Evolutionary conservation across 345 rosid genomes (phyloP).

Genomic region (Bruguiera gymnorhiza): DNA sequence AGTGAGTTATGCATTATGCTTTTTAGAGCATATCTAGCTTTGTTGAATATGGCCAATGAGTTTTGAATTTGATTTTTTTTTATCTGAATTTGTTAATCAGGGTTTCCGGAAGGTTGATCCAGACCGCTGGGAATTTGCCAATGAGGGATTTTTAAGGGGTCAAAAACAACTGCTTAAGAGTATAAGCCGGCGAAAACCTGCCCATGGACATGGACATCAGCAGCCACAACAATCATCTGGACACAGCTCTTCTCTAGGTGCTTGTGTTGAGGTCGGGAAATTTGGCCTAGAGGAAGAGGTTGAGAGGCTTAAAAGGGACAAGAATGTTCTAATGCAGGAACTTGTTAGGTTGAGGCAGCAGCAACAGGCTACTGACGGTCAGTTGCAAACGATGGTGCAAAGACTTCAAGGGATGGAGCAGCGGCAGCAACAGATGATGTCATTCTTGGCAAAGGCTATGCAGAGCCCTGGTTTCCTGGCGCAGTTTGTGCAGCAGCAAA

Average conservation of each 20-base stretch:
- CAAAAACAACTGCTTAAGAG: constrained; percentile 77
- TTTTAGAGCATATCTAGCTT: too few relatives aligned
- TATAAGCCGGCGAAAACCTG: constrained; percentile 85
- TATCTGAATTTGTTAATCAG: constrained; percentile 33
- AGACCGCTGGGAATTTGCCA: constrained; percentile 96
- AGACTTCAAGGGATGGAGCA: constrained; percentile 98
- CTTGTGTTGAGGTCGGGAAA: constrained; percentile 98
- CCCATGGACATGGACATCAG: constrained; percentile 59
- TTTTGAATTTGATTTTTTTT: too few relatives aligned
- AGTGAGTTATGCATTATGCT: too few relatives aligned
- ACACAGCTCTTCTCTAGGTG: constrained; percentile 68
- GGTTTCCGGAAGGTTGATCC: constrained; percentile 98
- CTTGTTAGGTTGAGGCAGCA: constrained; percentile 91
- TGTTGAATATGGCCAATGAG: too few relatives aligned
- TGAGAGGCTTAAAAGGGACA: constrained; percentile 96
- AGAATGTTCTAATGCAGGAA: constrained; percentile 98
- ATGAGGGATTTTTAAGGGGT: constrained; percentile 90
- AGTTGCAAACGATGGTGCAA: constrained; percentile 83
- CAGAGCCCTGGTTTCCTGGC: constrained; percentile 92
- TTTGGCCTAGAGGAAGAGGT: constrained; percentile 98
- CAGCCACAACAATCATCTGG: constrained; percentile 62
- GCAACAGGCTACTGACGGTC: constrained; percentile 86
- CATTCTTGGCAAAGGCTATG: constrained; percentile 92
- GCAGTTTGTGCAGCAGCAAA: constrained; percentile 95
- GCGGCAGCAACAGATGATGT: constrained; percentile 97